Evolutionary conservation across 78 protist genomes (phyloP), one percentile per base, ranked within the genome.

Genomic region (Polysphondylium violaceum): DNA sequence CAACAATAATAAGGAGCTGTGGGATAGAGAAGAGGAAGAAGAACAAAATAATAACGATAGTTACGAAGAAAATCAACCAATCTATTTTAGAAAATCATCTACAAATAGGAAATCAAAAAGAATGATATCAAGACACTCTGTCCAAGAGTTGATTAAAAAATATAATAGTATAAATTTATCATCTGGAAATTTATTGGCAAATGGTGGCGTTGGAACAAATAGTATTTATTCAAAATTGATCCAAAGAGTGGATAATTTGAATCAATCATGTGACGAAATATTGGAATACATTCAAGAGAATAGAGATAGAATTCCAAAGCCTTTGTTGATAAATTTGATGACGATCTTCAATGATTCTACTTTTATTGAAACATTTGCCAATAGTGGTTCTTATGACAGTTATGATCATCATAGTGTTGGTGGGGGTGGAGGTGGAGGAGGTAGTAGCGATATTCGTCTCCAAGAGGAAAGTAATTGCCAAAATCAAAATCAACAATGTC

Each of bases 241-340:
- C 14, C 35, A 76, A 2, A 58, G 86, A 61, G 47, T 76, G 4
- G 86, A 76, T 76, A 9, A 29, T 11, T 35, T 76, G 25, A 76
- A 76, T 61, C 31, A 21, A 29, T 40, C 73, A 4, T 76, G 86
- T 76, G 86, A 76, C 61, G 60, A 61, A 43, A 61, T 76, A 0
- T 27, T 76, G 3, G 41, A 38, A 29, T 76, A 29, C 19, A 21
- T 76, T 4, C 27, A 61, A 33, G 35, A 61, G 41, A 61, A 76
- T 61, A 51, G 44, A 38, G 11, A 44, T 3, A 25, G 47, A 44
- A 23, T 76, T 14, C 6, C 59, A 2, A 0, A 17, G 6, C 12
- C 50, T 2, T 41, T 36, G 9, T 36, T 64, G n/a, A 19, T 21
- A 6, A 64, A 64, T 64, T 36, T 64, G 21, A 19, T 64, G 19